A percentile compares a stretch with the other conserved stretches of the same genome.
These are phyloP conservation scores for Fistulina hepatica DNA, from an alignment of 1,284 basidiomycete genomes.

Conservation along the genomic window DNA sequence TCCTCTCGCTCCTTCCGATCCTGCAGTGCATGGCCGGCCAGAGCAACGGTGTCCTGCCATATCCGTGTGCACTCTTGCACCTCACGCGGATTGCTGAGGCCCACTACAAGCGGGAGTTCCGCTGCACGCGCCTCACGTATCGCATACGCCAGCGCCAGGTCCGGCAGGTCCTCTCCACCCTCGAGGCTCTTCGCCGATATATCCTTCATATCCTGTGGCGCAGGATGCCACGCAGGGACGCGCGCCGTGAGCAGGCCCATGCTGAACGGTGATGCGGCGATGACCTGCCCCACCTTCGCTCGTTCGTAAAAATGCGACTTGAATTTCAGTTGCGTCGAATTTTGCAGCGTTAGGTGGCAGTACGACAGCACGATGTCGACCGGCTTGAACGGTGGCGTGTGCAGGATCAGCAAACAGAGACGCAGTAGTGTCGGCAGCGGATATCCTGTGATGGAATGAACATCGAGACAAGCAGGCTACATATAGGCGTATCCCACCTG, in stretches of 20 bases:
- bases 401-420: slow-evolving; percentile 63
- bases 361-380: slow-evolving; percentile 80
- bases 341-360: slow-evolving; percentile 82
- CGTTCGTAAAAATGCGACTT: slow-evolving; percentile 49
- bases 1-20: slow-evolving; percentile 40
- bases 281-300: slow-evolving; percentile 58
- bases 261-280: slow-evolving; percentile 82
- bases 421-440: slow-evolving; percentile 86
- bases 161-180: slow-evolving; percentile 41
- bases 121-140: slow-evolving; percentile 40
- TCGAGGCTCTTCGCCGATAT: slow-evolving; percentile 29
- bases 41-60: slow-evolving; percentile 47
- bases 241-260: slow-evolving; percentile 78
- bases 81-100: slow-evolving; percentile 60
- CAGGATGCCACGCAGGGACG: slow-evolving; percentile 82
- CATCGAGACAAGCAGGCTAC: slow-evolving; percentile 3
- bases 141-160: slow-evolving; percentile 67
- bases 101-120: slow-evolving; percentile 59
- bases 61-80: slow-evolving; percentile 63
- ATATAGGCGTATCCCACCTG: slow-evolving; percentile 40
- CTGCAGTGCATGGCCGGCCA: slow-evolving; percentile 24
- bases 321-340: slow-evolving; percentile 54
- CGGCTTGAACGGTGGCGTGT: slow-evolving; percentile 52
- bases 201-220: slow-evolving; percentile 39
- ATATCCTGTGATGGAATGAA: slow-evolving; percentile 45